Base-by-base conservation (phyloP, 768 basidiomycete genomes). In the Lentinula sp. region DNA sequence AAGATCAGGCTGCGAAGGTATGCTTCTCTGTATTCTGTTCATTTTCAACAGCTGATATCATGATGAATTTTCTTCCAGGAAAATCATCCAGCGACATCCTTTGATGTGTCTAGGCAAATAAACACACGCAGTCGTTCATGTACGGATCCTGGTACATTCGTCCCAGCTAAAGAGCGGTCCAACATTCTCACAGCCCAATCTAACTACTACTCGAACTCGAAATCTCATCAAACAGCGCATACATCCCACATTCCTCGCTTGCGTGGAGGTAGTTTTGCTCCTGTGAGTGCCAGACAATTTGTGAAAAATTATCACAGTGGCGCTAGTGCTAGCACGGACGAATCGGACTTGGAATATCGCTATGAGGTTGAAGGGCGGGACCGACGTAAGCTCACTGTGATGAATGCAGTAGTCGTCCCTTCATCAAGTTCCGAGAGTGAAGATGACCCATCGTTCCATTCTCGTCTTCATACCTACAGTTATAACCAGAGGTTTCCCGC, bases 331-430 rank as follows among this genome's bases (percentile, higher is more conserved):
- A 45, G 35, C 43, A 58, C 57, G 16, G 75, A 78, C 50, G 79
- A 80, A 32, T 82, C 81, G 10, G 79, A 82, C 57, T 57, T 78
- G 3, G 80, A 81, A 59, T 68, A 60, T 67, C 64, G 66, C 4
- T 68, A 62, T 39, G 68, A 69, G 43, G 51, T 61, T 37, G 61
- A 63, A 37, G 67, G 69, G 48, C 68, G 70, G 40, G 73, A 77
- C 16, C 71, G 70, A 54, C 74, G 80, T 4, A 79, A 74, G 45
- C 68, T 82, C 16, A 76, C 76, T 10, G 77, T 82, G 28, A 73
- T 78, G 6, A 81, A 81, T 60, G 75, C 76, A 1, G 75, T 76
- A 46, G 72, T 77, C 10, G 66, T 75, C n/a, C 68, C 75, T 2
- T 77, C 80, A 8, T 74, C 72, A 18, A 72, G 60, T 48, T 78